A percentile compares a stretch with the other conserved stretches of the same genome.
phyloP scores from a whole-genome alignment of 1,284 basidiomycete species.

The Cryptococcus sp. region DNA sequence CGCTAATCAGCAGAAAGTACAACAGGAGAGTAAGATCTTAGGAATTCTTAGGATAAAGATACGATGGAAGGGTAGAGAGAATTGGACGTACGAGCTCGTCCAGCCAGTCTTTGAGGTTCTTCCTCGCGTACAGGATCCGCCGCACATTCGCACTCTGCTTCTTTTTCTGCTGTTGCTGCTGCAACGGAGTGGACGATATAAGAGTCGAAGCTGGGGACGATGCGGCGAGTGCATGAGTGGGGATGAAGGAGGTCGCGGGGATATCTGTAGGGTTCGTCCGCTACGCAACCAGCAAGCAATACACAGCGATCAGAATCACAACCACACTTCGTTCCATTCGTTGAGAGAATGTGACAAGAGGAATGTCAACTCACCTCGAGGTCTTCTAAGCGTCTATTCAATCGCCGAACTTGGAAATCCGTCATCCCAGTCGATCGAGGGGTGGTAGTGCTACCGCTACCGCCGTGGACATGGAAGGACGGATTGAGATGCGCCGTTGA shows the following conservation, averaged over 20 bases:
- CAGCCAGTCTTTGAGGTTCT: constrained; percentile 49
- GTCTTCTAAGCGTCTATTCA: constrained; percentile 45
- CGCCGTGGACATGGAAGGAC: too few species aligned
- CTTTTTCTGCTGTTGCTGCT: constrained; percentile 34
- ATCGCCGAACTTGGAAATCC: constrained; percentile 42
- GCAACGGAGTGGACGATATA: constrained; percentile 3
- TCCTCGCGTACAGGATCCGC: constrained; percentile 45
- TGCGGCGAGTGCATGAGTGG: constrained; percentile 6
- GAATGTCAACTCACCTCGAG: constrained; percentile 41
- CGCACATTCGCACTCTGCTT: constrained; percentile 49
- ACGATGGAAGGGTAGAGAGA: background rate
- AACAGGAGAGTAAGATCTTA: too few species aligned
- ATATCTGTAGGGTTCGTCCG: constrained; percentile 52
- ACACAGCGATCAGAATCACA: too few species aligned
- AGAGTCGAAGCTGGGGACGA: background rate
- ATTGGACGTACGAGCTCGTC: constrained; percentile 45
- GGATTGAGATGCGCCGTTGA: too few species aligned
- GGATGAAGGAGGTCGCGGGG: constrained; percentile 43
- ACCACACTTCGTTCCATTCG: background rate
- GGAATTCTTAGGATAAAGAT: too few species aligned
- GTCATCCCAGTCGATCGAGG: constrained; percentile 21
- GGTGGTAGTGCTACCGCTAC: background rate
- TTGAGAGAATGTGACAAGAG: background rate
- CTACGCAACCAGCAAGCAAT: constrained; percentile 13
- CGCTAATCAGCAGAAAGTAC: too few species aligned